These are phyloP conservation scores for Alternaria consortialis DNA, from an alignment of 2,329 filamentous ascomycete species.

Conservation along the genomic window DNA sequence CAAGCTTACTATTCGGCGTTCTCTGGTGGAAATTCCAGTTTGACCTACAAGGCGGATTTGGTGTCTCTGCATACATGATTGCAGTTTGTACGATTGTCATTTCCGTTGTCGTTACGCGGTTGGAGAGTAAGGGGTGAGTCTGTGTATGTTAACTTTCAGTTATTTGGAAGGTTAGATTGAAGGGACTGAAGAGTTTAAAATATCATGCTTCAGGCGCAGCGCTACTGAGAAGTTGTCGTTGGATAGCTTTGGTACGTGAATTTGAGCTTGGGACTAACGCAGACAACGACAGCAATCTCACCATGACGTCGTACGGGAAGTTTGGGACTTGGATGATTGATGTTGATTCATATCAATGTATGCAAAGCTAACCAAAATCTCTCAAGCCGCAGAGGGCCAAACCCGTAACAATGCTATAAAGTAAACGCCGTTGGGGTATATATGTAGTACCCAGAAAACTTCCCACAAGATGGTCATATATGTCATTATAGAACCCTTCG, in stretches of 20 bases:
- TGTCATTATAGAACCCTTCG: conserved; percentile 13
- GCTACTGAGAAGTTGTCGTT: too few species aligned
- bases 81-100: conserved; percentile 17
- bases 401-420: background rate
- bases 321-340: background rate
- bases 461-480: conserved; percentile 18
- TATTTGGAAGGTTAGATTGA: too few species aligned
- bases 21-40: conserved; percentile 32
- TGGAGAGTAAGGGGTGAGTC: too few species aligned
- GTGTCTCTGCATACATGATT: conserved; percentile 25
- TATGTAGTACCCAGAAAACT: background rate
- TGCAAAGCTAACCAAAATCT: background rate
- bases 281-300: too few species aligned
- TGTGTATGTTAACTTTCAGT: too few species aligned
- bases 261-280: too few species aligned
- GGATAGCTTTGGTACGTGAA: too few species aligned
- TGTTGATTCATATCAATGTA: background rate
- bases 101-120: background rate
- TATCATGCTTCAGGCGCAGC: too few species aligned
- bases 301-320: too few species aligned
- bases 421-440: conserved; percentile 2
- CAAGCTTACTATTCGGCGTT: conserved; percentile 32
- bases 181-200: too few species aligned
- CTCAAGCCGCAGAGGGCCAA: background rate
- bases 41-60: conserved; percentile 39